Conservation (phyloP, 1,284 basidiomycete species). For the Leccinum griseonigrum region DNA sequence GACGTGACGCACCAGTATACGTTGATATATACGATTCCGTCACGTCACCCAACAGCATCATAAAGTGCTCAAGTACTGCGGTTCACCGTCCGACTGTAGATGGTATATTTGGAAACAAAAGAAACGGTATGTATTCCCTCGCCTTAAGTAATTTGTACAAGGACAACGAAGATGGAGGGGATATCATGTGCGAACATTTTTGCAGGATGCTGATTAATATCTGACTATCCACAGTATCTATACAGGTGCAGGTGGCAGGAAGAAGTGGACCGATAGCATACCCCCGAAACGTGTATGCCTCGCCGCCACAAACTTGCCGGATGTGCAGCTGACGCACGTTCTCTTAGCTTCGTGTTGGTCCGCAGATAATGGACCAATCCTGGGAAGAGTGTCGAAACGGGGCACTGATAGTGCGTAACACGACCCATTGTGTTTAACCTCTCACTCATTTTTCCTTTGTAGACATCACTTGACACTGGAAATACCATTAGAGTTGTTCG, state of each 20-base stretch:
- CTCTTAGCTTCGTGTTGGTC: slow-evolving; percentile 19
- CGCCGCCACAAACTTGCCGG: background rate
- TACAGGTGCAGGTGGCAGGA: slow-evolving; percentile 27
- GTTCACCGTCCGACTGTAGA: slow-evolving; percentile 18
- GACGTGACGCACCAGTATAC: background rate
- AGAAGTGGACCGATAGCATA: background rate
- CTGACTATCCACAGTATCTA: slow-evolving; percentile 24
- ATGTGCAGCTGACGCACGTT: background rate
- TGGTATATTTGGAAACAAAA: slow-evolving; percentile 21
- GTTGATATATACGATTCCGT: background rate
- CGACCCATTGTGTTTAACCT: background rate
- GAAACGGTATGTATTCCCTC: slow-evolving; percentile 21
- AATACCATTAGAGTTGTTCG: slow-evolving; percentile 27
- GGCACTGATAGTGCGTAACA: slow-evolving; percentile 19
- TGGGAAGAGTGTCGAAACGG: slow-evolving; percentile 19
- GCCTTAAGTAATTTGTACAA: slow-evolving; percentile 19
- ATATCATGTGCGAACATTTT: slow-evolving; percentile 23
- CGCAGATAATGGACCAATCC: slow-evolving; percentile 24
- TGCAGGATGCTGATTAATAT: background rate
- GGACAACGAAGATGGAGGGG: slow-evolving; percentile 27
- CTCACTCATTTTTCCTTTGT: background rate
- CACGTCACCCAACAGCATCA: slow-evolving; percentile 5
- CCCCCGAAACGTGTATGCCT: slow-evolving; percentile 23
- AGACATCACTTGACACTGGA: slow-evolving; percentile 23
- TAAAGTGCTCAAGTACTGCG: slow-evolving; percentile 11